phyloP scores from a whole-genome alignment of 1,284 basidiomycete genomes.

The Acaromyces ingoldii region DNA sequence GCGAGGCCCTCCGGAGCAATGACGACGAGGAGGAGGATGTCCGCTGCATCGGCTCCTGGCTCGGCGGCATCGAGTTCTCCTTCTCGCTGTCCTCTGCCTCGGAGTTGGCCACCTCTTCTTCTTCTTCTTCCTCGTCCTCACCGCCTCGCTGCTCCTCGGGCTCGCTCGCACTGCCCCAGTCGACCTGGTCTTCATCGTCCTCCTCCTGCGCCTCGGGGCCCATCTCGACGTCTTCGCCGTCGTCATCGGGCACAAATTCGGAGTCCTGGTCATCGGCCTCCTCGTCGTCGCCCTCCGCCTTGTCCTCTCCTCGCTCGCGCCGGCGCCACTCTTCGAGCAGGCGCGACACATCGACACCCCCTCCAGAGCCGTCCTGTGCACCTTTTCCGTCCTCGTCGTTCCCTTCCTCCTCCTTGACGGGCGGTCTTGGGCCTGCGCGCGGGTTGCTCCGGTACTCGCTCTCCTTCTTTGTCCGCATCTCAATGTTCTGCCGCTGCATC shows the following conservation, averaged over 20 bases:
- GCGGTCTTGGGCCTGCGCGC: no score
- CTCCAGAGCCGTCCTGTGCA: slow-evolving; percentile 11
- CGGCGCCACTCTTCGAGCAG: neutral
- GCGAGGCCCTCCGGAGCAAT: neutral
- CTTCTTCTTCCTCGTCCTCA: slow-evolving; percentile 17
- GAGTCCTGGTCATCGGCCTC: slow-evolving; percentile 7
- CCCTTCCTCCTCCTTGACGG: neutral
- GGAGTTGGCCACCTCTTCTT: neutral
- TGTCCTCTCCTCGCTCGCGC: neutral
- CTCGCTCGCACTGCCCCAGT: slow-evolving; percentile 8
- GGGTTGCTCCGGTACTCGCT: no score
- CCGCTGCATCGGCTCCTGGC: slow-evolving; percentile 17
- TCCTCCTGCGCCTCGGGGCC: neutral
- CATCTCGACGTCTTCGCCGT: neutral
- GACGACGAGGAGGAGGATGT: neutral
- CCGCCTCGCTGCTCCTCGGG: slow-evolving; percentile 2
- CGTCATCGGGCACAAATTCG: slow-evolving; percentile 7
- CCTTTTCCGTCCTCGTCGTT: slow-evolving; percentile 8
- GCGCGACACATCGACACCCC: neutral
- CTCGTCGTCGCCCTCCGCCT: slow-evolving; percentile 4
- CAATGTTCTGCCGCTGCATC: slow-evolving; percentile 1
- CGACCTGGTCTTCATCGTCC: slow-evolving; percentile 4
- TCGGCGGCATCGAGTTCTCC: slow-evolving; percentile 30
- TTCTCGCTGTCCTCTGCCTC: slow-evolving; percentile 29
- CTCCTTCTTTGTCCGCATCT: neutral